These are phyloP conservation scores for Alternaria ventricosa DNA, from an alignment of 2,329 filamentous ascomycete species.

Conservation along the genomic window DNA sequence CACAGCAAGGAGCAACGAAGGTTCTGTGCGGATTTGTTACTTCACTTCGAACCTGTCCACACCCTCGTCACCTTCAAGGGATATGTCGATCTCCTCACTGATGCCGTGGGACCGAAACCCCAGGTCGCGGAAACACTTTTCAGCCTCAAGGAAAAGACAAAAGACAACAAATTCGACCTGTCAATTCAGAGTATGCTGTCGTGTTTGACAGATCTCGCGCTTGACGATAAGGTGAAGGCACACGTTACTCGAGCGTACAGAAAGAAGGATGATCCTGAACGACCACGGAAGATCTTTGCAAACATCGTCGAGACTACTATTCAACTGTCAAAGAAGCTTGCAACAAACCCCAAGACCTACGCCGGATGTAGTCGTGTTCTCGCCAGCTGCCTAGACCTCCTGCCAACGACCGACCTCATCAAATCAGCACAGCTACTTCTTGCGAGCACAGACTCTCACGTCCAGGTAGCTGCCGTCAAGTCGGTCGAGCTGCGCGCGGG, in stretches of 20 bases:
- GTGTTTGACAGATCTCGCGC: conserved; percentile 48
- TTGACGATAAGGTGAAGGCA: conserved; percentile 38
- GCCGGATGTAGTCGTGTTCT: conserved; percentile 70
- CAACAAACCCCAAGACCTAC: conserved; percentile 47
- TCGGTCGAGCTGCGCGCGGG: conserved; percentile 80
- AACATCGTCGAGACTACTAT: conserved; percentile 52
- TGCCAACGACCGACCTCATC: conserved; percentile 88
- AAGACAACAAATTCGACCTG: conserved; percentile 49
- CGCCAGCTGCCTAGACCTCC: conserved; percentile 78
- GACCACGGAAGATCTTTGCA: conserved; percentile 42
- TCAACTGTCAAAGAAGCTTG: conserved; percentile 68
- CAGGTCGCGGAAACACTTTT: conserved; percentile 76
- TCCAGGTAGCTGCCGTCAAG: conserved; percentile 74
- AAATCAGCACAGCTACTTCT: conserved; percentile 85
- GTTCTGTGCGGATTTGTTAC: conserved; percentile 78
- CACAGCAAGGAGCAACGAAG: conserved; percentile 75
- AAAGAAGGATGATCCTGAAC: conserved; percentile 33
- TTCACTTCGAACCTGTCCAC: conserved; percentile 73
- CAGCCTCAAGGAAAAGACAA: conserved; percentile 57
- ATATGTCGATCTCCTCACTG: conserved; percentile 75
- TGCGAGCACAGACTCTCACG: conserved; percentile 73
- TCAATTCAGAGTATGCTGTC: conserved; percentile 49
- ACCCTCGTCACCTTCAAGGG: conserved; percentile 77
- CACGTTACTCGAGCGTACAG: conserved; percentile 42
- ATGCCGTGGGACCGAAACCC: conserved; percentile 78